phyloP scores from a whole-genome alignment of 2,329 filamentous ascomycete species.

The Hymenoscyphus fructigenus region DNA sequence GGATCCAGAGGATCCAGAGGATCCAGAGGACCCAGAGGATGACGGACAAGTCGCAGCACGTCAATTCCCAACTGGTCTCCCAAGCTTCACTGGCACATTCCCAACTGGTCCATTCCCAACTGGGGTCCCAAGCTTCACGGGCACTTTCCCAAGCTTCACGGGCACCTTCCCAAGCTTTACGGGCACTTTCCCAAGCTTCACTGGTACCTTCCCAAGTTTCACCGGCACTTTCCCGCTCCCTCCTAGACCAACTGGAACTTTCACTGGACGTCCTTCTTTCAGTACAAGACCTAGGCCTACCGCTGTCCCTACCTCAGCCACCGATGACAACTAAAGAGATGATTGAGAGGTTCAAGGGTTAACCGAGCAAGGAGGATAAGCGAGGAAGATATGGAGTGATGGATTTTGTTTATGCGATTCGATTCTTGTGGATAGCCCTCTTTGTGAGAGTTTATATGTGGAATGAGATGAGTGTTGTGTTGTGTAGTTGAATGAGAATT shows the following conservation, averaged over 20 bases:
- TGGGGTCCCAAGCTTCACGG: not conserved
- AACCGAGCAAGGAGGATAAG: not conserved
- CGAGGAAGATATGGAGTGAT: too few species aligned
- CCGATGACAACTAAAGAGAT: not conserved
- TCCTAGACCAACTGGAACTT: not conserved
- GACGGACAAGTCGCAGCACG: not conserved
- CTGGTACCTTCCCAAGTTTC: not conserved
- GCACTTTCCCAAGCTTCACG: not conserved
- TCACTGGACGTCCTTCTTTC: not conserved
- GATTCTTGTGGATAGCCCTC: too few species aligned
- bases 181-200: not conserved
- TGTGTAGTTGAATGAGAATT: too few species aligned
- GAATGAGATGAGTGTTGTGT: too few species aligned
- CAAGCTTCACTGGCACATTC: not conserved
- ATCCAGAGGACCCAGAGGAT: not conserved
- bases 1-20: not conserved
- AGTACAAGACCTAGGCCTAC: slow-evolving; percentile 1
- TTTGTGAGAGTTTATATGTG: too few species aligned
- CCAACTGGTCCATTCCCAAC: not conserved
- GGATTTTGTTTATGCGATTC: too few species aligned
- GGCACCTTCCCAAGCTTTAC: not conserved
- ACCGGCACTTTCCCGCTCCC: not conserved
- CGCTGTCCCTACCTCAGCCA: not conserved
- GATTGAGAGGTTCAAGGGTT: not conserved
- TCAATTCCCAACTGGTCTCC: not conserved